These are phyloP conservation scores for Malassezia nana DNA, from an alignment of 1,284 basidiomycete species.

Conservation along the genomic window DNA sequence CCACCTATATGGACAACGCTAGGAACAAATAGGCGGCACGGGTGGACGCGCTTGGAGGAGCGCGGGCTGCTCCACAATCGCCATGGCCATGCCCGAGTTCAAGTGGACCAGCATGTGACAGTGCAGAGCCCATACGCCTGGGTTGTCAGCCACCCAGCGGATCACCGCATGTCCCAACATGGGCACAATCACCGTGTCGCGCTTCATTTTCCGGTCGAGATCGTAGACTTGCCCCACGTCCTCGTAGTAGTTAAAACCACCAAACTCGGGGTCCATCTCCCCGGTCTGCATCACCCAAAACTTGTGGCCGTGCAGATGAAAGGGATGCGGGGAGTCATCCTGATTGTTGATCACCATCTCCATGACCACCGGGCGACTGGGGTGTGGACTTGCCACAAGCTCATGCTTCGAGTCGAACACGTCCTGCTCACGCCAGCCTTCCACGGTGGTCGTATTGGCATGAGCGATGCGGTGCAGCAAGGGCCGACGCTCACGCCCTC, in stretches of 20 bases:
- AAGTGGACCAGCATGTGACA: constrained; percentile 27
- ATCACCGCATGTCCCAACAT: constrained; percentile 29
- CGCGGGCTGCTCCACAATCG: constrained; percentile 18
- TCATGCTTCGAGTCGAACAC: constrained; percentile 6
- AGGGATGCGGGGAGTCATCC: constrained; percentile 52
- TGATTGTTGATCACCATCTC: constrained; percentile 45
- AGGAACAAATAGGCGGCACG: neutral
- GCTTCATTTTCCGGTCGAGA: constrained; percentile 22
- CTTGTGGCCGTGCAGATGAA: constrained; percentile 51
- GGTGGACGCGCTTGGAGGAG: constrained; percentile 2
- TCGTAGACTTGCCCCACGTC: constrained; percentile 5
- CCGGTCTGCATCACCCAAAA: constrained; percentile 50
- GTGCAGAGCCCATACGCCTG: constrained; percentile 33
- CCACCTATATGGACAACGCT: neutral
- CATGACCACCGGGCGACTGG: constrained; percentile 29
- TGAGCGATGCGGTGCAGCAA: constrained; percentile 8
- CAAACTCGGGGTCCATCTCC: constrained; percentile 4
- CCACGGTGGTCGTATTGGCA: neutral
- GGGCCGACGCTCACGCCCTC: constrained; percentile 12
- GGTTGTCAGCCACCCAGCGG: constrained; percentile 32
- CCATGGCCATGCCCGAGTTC: constrained; percentile 27
- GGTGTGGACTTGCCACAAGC: constrained; percentile 21
- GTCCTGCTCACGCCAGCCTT: neutral
- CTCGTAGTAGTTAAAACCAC: constrained; percentile 6
- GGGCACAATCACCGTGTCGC: constrained; percentile 30